Base-by-base conservation (phyloP, 164 flowering plant species). In the Cinnamomum micranthum region DNA sequence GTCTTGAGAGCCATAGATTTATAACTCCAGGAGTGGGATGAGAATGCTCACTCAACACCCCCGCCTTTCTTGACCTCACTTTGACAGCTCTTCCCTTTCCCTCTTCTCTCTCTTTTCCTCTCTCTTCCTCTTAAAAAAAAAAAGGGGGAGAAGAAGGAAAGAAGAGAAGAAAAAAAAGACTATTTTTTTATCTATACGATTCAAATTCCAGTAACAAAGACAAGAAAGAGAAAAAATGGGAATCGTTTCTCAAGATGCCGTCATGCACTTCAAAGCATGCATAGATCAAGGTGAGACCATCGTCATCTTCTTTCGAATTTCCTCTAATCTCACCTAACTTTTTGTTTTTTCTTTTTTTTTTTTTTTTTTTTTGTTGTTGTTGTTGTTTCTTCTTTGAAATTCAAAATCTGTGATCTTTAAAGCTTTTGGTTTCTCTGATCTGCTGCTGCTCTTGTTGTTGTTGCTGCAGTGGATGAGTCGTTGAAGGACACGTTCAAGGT, bases 251-350 rank as follows among this genome's bases (percentile, higher is more conserved):
- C 76, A 81, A 28, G 91, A 88, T 76, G 89, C 88, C 31, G 73
- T 91, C 81, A 69, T 74, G 77, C 86, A 88, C 75, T 80, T 91
- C 28, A 79, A 82, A 58, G 83, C 81, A 31, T 71, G 86, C 14
- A 82, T 89, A 74, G 90, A 89, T 78, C 80, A 79, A 85, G 82
- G 96, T 87, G 22, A 75, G 78, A 58, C 51, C 41, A 15, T 55
- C 23, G 17, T 59, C 66, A 2, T n/a, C 28, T 25, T 55, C 13
- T 70, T 28, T 25, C 47, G 12, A 33, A 66, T 41, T 78, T 58
- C 51, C 27, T 33, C 25, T 15, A 22, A n/a, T 41, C 47, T 41
- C 47, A 41, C 47, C 47, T 41, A 41, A 31, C 22, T 72, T 68
- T 69, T 31, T 4, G n/a, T 31, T 31, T 4, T 31, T 31, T 5